Evolutionary conservation across 2,329 filamentous ascomycete species (phyloP).

Genomic region (Ampelomyces quisqualis): DNA sequence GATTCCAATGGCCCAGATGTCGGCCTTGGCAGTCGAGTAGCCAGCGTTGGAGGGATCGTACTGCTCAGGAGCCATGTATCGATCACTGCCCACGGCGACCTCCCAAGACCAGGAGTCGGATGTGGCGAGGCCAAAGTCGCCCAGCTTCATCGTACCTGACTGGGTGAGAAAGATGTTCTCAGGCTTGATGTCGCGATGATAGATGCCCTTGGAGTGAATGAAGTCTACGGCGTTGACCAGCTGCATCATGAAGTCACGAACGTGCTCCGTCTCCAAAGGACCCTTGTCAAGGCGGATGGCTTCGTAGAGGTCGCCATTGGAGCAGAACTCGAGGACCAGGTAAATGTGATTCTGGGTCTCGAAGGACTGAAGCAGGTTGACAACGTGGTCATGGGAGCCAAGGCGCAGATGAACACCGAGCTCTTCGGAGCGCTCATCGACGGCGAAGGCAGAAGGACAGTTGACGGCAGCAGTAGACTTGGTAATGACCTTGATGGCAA

Average conservation of each 20-base stretch:
- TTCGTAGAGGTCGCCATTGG: slow-evolving; percentile 94
- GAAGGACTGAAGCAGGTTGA: slow-evolving; percentile 88
- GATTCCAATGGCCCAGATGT: slow-evolving; percentile 96
- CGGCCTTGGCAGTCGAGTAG: slow-evolving; percentile 89
- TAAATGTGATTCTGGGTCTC: slow-evolving; percentile 90
- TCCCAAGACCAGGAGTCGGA: slow-evolving; percentile 88
- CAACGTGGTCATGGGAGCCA: slow-evolving; percentile 81
- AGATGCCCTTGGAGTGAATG: slow-evolving; percentile 87
- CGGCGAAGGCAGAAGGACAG: slow-evolving; percentile 63
- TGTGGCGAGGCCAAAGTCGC: slow-evolving; percentile 92
- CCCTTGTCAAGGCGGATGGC: slow-evolving; percentile 87
- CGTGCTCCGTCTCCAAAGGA: slow-evolving; percentile 91
- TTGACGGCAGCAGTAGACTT: slow-evolving; percentile 69
- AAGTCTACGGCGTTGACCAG: slow-evolving; percentile 85
- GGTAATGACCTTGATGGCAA: slow-evolving; percentile 95
- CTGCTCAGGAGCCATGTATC: slow-evolving; percentile 99
- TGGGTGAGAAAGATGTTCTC: slow-evolving; percentile 97
- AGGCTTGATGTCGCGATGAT: slow-evolving; percentile 97
- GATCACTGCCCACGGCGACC: slow-evolving; percentile 91
- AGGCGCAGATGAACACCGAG: slow-evolving; percentile 77
- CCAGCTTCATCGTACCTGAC: slow-evolving; percentile 88
- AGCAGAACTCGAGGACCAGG: slow-evolving; percentile 92
- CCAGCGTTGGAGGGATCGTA: slow-evolving; percentile 85
- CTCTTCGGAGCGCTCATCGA: slow-evolving; percentile 83
- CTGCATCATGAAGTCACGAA: slow-evolving; percentile 95